Conservation (phyloP, 2,329 filamentous ascomycete species). For the Ophiostoma ips region DNA sequence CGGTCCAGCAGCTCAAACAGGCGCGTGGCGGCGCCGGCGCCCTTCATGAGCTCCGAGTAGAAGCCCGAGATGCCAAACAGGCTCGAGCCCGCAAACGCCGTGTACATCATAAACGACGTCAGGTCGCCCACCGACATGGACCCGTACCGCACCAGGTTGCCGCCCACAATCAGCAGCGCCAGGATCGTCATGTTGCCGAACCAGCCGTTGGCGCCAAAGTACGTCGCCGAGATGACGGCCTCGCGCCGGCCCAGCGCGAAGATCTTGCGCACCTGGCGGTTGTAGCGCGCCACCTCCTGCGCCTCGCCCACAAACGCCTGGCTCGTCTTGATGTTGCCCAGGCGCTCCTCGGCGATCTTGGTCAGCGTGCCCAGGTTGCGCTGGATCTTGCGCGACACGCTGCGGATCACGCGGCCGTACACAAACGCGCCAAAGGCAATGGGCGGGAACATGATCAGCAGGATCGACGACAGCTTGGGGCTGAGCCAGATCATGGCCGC, state of each 20-base stretch:
- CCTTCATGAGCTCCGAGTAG: slow-evolving; percentile 98
- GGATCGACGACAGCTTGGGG: slow-evolving; percentile 73
- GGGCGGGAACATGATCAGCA: slow-evolving; percentile 78
- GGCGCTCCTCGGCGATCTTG: slow-evolving; percentile 94
- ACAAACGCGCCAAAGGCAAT: slow-evolving; percentile 83
- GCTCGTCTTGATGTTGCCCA: slow-evolving; percentile 91
- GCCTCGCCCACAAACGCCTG: slow-evolving; percentile 93
- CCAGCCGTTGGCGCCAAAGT: slow-evolving; percentile 77
- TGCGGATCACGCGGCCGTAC: slow-evolving; percentile 79
- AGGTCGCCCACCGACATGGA: slow-evolving; percentile 82
- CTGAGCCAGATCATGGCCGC: slow-evolving; percentile 93
- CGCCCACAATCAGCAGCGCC: slow-evolving; percentile 77
- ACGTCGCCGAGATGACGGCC: slow-evolving; percentile 76
- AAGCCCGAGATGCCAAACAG: slow-evolving; percentile 91
- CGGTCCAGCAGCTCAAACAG: slow-evolving; percentile 93
- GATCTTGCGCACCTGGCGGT: slow-evolving; percentile 80
- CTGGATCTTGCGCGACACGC: slow-evolving; percentile 82
- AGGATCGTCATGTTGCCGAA: slow-evolving; percentile 95
- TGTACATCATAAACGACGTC: slow-evolving; percentile 97
- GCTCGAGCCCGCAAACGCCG: slow-evolving; percentile 70
- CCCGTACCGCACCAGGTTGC: slow-evolving; percentile 76
- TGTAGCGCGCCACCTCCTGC: slow-evolving; percentile 82
- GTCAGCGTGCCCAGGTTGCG: slow-evolving; percentile 84
- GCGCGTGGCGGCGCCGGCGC: slow-evolving; percentile 88
- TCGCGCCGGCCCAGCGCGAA: slow-evolving; percentile 80